Conservation (phyloP, 2,329 filamentous ascomycete genomes). For the Stenocarpella maydis region DNA sequence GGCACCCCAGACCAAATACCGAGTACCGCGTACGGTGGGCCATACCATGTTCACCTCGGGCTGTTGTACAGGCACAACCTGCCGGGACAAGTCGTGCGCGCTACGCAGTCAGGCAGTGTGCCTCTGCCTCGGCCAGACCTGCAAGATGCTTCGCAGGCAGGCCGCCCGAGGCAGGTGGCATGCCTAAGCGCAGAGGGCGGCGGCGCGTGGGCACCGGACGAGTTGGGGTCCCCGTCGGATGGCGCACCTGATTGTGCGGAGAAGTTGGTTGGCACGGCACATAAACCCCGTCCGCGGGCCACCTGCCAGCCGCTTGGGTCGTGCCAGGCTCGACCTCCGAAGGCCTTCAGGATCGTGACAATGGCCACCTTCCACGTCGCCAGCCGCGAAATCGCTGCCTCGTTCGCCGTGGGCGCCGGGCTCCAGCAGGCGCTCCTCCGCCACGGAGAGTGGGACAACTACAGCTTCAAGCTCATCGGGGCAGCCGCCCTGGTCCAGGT, state of each 20-base stretch:
- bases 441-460: constrained; percentile 28
- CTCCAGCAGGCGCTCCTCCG: constrained; percentile 24
- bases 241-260: constrained; percentile 4
- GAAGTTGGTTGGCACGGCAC: background rate
- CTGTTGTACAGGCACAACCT: background rate
- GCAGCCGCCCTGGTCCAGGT: background rate
- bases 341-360: background rate
- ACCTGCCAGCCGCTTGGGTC: background rate
- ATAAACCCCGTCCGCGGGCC: background rate
- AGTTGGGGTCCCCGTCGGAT: constrained; percentile 1
- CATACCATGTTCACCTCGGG: no score
- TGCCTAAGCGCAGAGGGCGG: background rate
- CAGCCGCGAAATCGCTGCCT: constrained; percentile 13
- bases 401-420: constrained; percentile 18
- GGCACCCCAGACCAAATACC: no score
- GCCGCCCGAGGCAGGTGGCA: no score
- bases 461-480: constrained; percentile 31
- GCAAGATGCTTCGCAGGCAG: background rate
- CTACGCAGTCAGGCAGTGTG: no score
- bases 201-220: background rate
- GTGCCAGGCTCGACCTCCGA: background rate
- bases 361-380: constrained; percentile 9
- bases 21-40: no score
- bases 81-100: constrained; percentile 9
- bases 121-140: background rate